phyloP scores from a whole-genome alignment of 257 asterid species.

The Solanum gandarillasii region DNA sequence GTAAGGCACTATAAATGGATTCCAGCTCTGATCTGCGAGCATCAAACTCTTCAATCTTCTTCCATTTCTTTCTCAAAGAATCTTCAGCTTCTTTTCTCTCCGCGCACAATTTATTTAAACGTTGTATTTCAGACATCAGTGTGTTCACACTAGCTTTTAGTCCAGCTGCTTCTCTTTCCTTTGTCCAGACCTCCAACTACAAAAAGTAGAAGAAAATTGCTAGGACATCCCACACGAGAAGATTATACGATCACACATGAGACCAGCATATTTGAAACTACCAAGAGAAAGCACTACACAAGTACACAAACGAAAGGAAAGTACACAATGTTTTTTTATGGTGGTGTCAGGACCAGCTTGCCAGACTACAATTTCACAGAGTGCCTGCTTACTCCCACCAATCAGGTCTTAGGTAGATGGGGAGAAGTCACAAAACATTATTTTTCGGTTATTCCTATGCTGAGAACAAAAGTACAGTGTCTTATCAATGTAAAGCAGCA shows the following conservation, averaged over 20 bases:
- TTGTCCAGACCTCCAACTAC: slow-evolving; percentile 95
- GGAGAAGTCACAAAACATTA: neutral
- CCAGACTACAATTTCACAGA: neutral
- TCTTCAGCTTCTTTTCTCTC: slow-evolving; percentile 99
- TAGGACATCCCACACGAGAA: slow-evolving; percentile 5
- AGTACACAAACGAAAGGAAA: neutral
- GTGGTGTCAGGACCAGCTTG: neutral
- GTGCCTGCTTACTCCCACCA: neutral
- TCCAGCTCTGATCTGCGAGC: slow-evolving; percentile 97
- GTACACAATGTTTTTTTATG: neutral
- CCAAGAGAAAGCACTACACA: neutral
- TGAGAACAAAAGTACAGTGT: neutral
- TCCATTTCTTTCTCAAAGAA: slow-evolving; percentile 91
- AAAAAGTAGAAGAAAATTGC: slow-evolving; percentile 8
- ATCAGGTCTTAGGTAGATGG: neutral
- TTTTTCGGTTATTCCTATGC: neutral
- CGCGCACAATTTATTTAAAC: slow-evolving; percentile 77
- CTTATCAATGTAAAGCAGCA: neutral
- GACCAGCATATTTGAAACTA: neutral
- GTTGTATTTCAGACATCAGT: slow-evolving; percentile 73
- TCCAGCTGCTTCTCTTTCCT: slow-evolving; percentile 96
- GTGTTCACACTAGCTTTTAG: slow-evolving; percentile 78
- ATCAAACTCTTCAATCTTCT: slow-evolving; percentile 96
- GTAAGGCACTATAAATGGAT: slow-evolving; percentile 67
- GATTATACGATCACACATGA: neutral